Base-by-base conservation (phyloP, 257 asterid species). In the Gentiana macrophylla region DNA sequence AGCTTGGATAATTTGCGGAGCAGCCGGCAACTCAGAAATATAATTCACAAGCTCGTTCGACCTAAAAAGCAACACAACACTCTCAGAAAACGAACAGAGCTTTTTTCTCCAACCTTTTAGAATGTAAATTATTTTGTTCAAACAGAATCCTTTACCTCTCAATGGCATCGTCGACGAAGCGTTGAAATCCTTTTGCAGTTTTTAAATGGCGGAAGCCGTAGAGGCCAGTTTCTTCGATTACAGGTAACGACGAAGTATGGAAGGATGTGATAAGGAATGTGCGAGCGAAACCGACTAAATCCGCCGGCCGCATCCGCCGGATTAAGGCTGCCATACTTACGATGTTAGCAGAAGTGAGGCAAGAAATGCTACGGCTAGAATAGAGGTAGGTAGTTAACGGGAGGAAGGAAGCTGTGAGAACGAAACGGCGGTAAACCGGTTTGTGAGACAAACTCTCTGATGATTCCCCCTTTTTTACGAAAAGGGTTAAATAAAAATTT, bases 101-200 rank as follows among this genome's bases (percentile, higher is more conserved):
- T 32, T 6, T 41, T 51, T 9, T 3, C 10, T 9, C 52, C 36
- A 50, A 37, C 34, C 32, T 11, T 1, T 15, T 15, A 10, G 9
- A 32, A 44, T 32, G 3, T 15, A 41, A 1, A 24, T 5, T 2
- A 5, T 38, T 44, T 44, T 33, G 44, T 8, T 47, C n/a, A 4
- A 8, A 5, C 41, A 15, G 54, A 46, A 33, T 49, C 32, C 36
- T 41, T 70, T 57, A 91, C 98, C 90, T 78, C 55, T 80, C 89
- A 63, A 91, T 78, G 56, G 98, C 98, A 53, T 87, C 98, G 64
- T 81, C 95, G 50, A 83, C 98, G 81, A 91, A 79, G 46, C 95
- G 89, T 56, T 80, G 94, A 69, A 91, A 91, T 37, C 95, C 98
- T 73, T 79, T 79, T 60, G 98, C 77, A 68, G 86, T 64, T 74